Evolutionary conservation across 306 rosid genomes (phyloP).

Genomic region (Abrus precatorius): DNA sequence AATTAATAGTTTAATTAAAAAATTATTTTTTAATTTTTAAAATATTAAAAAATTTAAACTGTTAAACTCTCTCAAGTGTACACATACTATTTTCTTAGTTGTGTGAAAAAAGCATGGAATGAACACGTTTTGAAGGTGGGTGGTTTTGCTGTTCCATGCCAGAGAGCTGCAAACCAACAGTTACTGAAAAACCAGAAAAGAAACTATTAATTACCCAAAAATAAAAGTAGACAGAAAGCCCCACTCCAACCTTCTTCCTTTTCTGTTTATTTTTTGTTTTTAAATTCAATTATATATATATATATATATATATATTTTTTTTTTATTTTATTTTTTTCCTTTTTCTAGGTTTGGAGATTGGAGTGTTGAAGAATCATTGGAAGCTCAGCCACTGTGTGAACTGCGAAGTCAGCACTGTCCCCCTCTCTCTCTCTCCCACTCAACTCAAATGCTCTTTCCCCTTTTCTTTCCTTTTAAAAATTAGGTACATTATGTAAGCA

Average conservation of each 20-base stretch:
- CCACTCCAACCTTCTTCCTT: not conserved
- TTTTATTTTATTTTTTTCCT: too few species aligned
- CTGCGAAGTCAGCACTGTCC: constrained; percentile 1
- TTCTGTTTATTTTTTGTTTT: not conserved
- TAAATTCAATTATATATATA: not conserved
- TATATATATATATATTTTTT: too few species aligned
- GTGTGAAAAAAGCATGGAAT: not conserved
- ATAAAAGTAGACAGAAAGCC: not conserved
- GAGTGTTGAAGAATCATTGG: constrained; percentile 19
- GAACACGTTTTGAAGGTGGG: constrained; percentile 24
- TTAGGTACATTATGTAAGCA: too few species aligned
- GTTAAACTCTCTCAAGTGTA: too few species aligned
- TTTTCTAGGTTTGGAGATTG: not conserved
- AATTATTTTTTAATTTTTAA: too few species aligned
- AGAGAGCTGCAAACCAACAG: not conserved
- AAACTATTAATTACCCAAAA: not conserved
- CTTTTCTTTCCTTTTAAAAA: too few species aligned
- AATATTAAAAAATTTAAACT: too few species aligned
- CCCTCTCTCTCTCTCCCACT: too few species aligned
- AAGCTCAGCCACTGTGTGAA: constrained; percentile 3
- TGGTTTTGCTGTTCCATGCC: not conserved
- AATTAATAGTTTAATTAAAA: too few species aligned
- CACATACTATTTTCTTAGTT: too few species aligned
- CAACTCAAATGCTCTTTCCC: too few species aligned
- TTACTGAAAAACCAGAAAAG: constrained; percentile 1